A percentile compares a stretch with the other conserved stretches of the same genome.
These are phyloP conservation scores for Ceratocystis colombiana DNA, from an alignment of 2,329 filamentous ascomycete genomes.

Conservation along the genomic window DNA sequence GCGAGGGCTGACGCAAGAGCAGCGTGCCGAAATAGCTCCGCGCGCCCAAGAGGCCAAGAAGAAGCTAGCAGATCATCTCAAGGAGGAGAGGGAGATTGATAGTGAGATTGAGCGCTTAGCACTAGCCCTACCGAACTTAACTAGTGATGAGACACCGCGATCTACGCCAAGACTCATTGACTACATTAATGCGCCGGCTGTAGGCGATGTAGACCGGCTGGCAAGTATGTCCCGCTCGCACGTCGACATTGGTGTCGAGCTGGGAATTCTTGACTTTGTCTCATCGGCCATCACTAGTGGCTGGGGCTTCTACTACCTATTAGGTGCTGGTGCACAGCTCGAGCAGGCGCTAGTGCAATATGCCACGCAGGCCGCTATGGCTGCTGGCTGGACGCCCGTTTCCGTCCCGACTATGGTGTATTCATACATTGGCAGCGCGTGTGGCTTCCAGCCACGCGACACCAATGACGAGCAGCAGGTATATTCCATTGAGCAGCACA, in stretches of 20 bases:
- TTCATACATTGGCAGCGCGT: constrained; percentile 77
- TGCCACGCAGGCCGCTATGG: constrained; percentile 61
- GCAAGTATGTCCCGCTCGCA: constrained; percentile 46
- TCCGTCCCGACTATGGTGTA: constrained; percentile 87
- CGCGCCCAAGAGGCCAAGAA: constrained; percentile 58
- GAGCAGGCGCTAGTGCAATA: constrained; percentile 90
- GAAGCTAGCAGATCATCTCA: constrained; percentile 50
- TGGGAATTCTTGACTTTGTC: constrained; percentile 86
- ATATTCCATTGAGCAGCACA: constrained; percentile 51
- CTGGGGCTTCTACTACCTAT: constrained; percentile 96
- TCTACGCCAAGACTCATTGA: constrained; percentile 56
- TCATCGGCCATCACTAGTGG: constrained; percentile 71
- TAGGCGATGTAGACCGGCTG: constrained; percentile 28
- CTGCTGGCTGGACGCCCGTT: constrained; percentile 67
- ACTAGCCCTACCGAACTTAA: constrained; percentile 75
- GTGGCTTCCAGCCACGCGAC: constrained; percentile 90
- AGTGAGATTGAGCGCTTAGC: constrained; percentile 64
- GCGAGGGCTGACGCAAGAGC: constrained; percentile 32
- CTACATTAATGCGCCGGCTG: constrained; percentile 64
- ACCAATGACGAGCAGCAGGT: constrained; percentile 85
- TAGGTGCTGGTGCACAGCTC: constrained; percentile 84
- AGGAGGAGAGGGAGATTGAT: constrained; percentile 48
- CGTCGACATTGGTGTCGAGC: constrained; percentile 71
- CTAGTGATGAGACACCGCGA: constrained; percentile 62
- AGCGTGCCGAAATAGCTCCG: constrained; percentile 46